Evolutionary conservation across 345 rosid genomes (phyloP), one percentile per base, ranked within the genome.

Genomic region (Melaleuca quinquenervia): DNA sequence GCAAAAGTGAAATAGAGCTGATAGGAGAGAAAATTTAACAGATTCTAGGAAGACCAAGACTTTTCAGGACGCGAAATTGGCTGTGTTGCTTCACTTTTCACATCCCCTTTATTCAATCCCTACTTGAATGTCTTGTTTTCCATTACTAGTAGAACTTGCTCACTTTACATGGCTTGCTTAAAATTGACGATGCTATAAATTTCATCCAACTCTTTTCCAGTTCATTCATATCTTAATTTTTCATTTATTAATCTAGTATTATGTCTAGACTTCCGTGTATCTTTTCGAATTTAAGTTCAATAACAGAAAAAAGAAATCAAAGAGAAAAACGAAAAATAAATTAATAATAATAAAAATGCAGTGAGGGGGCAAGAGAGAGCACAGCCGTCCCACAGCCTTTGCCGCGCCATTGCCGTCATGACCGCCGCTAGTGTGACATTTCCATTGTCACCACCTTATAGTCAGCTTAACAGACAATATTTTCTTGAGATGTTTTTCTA

Each of bases 371-470:
- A 41, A 41, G 41, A 41, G 41, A 41, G 41, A 41, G 55, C 55
- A 3, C 55, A 22, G 3, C 55, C 22, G 1, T 50, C 7, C 55
- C 8, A 41, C 4, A 41, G 2, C 9, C 55, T 52, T 0, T 18
- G 24, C 22, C 0, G 8, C 0, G 10, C 21, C 20, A 9, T 53
- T 53, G 26, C 56, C 10, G 4, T 52, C 2, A 0, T 10, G 21
- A 53, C 24, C 4, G 1, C 24, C 5, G 0, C 56, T 3, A 54
- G 26, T 4, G n/a, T n/a, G n/a, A n/a, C n/a, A n/a, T n/a, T n/a
- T n/a, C n/a, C n/a, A n/a, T n/a, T n/a, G 5, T 53, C 1, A 11
- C 26, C 56, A 53, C 26, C 26, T 21, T 53, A 20, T 53, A 52
- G 55, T 52, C 8, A 1, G 8, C 26, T 20, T 53, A 3, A 11